These are phyloP conservation scores for Xerocomellus dryophilus DNA, from an alignment of 768 basidiomycete genomes.

Conservation along the genomic window DNA sequence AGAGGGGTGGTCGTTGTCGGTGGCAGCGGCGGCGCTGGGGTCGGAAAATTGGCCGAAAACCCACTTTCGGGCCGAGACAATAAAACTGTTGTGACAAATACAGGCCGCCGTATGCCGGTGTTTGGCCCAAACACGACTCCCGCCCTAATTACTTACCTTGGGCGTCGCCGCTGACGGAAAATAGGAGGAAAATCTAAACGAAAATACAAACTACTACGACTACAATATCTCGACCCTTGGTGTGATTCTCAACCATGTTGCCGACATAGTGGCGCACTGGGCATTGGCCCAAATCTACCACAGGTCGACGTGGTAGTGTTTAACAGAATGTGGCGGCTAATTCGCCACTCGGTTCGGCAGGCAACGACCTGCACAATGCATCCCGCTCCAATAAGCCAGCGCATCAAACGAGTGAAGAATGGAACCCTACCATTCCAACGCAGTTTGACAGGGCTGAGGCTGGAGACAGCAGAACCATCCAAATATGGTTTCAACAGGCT, in stretches of 20 bases:
- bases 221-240: slow-evolving; percentile 4
- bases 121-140: slow-evolving; percentile 31
- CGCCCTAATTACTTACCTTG: slow-evolving; percentile 30
- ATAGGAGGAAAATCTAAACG: slow-evolving; percentile 11
- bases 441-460: background rate
- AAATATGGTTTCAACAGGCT: background rate
- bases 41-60: slow-evolving; percentile 64
- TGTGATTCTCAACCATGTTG: background rate
- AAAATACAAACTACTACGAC: slow-evolving; percentile 10
- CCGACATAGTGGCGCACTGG: background rate
- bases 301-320: background rate
- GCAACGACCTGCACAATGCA: background rate
- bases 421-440: slow-evolving; percentile 6
- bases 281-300: background rate
- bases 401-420: background rate
- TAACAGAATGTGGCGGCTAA: background rate
- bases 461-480: background rate
- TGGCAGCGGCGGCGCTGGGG: slow-evolving; percentile 56
- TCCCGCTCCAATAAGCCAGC: slow-evolving; percentile 4
- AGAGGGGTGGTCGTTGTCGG: slow-evolving; percentile 43
- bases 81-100: slow-evolving; percentile 34
- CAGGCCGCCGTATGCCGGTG: slow-evolving; percentile 30
- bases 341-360: slow-evolving; percentile 1
- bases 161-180: background rate
- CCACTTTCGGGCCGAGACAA: slow-evolving; percentile 51